Base-by-base conservation (phyloP, 2,329 filamentous ascomycete species). In the Diaporthe sp. region DNA sequence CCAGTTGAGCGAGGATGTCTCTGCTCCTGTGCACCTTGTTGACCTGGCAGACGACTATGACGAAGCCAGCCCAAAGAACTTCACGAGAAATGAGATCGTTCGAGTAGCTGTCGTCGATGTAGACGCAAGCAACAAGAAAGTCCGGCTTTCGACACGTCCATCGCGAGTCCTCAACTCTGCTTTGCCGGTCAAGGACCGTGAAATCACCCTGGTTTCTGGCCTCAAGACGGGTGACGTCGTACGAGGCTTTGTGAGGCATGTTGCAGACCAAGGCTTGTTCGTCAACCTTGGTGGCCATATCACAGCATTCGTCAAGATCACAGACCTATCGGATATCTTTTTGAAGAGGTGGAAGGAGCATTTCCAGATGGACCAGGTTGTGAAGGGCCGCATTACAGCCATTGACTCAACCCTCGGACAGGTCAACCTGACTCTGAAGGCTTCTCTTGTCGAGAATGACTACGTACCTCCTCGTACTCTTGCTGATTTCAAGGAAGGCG, bases 281-380 rank as follows among this genome's bases (percentile, higher is more conserved):
- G 91, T 99, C 63, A 90, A 93, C 37, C 88, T 99, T 4, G 95
- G 96, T 58, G 94, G 94, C 25, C 92, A 93, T 77, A 89, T 98
- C 25, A 94, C 94, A 68, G 96, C 93, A 0, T 93, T 96, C 80
- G 94, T 98, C 65, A 93, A 94, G 79, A 93, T 98, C 72, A 91
- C 94, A 13, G 96, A 98, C 82, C 89, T 99, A 20, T 98, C 96
- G 0, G 97, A 99, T 82, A 90, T 91, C 10, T 99, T 93, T 83
- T 86, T 99, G 80, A 98, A 98, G 84, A 95, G 98, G 77, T 99
- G 97, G 97, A 97, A 98, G 86, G 91, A 94, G 49, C 88, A 93
- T 60, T 98, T 96, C 85, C 92, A 97, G 80, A 87, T 96, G 65
- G 95, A 98, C 80, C 95, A 98, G 84, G 89, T 99, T 8, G 95